These are phyloP conservation scores for Coemansia sp. DNA, from an alignment of 192 early-diverging fungal species.

Conservation along the genomic window DNA sequence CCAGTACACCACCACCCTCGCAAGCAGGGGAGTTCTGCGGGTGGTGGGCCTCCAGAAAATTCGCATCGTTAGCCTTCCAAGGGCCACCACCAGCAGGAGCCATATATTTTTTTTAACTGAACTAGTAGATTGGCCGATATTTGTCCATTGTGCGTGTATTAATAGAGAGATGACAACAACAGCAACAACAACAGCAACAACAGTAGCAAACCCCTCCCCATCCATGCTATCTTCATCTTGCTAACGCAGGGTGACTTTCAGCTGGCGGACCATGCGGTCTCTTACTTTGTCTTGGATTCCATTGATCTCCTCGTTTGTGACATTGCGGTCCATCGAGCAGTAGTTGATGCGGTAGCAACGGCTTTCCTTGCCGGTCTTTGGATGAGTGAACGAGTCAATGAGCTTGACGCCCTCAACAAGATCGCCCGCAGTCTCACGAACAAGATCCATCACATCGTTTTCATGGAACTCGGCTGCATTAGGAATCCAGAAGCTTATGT, in stretches of 20 bases:
- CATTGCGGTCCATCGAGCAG: constrained; percentile 94
- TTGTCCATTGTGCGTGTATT: too few relatives aligned
- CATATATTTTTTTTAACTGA: too few relatives aligned
- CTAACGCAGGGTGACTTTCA: constrained; percentile 80
- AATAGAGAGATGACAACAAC: too few relatives aligned
- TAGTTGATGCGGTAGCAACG: constrained; percentile 94
- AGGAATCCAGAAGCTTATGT: constrained; percentile 90
- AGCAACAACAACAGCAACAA: too few relatives aligned
- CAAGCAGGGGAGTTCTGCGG: too few relatives aligned
- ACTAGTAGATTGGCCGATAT: too few relatives aligned
- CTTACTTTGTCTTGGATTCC: constrained; percentile 82
- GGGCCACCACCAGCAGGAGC: too few relatives aligned
- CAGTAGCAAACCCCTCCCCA: too few relatives aligned
- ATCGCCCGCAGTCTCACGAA: constrained; percentile 91
- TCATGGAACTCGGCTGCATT: constrained; percentile 69
- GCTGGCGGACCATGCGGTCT: constrained; percentile 59
- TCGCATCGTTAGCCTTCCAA: too few relatives aligned
- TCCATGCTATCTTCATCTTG: too few relatives aligned
- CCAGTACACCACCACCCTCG: too few relatives aligned
- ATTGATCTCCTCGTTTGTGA: constrained; percentile 95
- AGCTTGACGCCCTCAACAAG: constrained; percentile 85
- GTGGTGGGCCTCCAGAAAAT: too few relatives aligned
- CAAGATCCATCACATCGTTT: constrained; percentile 92
- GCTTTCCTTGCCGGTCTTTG: constrained; percentile 80
- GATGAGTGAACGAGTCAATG: constrained; percentile 88